A percentile compares a stretch with the other conserved stretches of the same genome.
Conservation (phyloP, 1,139 yeast genomes). For the Yamadazyma conglobata region DNA sequence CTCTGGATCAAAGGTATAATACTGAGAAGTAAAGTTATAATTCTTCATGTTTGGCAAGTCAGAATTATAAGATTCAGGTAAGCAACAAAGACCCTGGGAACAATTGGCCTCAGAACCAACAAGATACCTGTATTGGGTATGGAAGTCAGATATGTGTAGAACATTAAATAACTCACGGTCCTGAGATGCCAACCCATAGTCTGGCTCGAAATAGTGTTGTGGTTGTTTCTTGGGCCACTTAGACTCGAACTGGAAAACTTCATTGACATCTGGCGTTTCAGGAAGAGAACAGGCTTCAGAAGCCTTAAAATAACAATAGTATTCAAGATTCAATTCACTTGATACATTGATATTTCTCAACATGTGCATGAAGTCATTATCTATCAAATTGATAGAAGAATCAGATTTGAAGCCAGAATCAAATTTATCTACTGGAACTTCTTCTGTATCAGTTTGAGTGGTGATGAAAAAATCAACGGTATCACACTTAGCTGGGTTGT, state of each 20-base stretch:
- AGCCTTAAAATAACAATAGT: constrained; percentile 31
- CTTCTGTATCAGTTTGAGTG: constrained; percentile 24
- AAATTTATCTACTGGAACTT: constrained; percentile 17
- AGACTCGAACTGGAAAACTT: constrained; percentile 22
- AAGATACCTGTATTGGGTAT: constrained; percentile 52
- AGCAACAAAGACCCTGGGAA: constrained; percentile 48
- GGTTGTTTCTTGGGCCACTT: constrained; percentile 33
- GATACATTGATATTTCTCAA: constrained; percentile 33
- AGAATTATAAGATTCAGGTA: constrained; percentile 33
- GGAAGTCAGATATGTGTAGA: constrained; percentile 64
- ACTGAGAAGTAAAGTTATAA: constrained; percentile 35
- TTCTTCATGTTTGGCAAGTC: constrained; percentile 21
- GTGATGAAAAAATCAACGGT: constrained; percentile 37
- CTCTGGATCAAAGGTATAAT: constrained; percentile 17
- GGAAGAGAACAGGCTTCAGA: constrained; percentile 27
- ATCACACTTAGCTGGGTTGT: constrained; percentile 31
- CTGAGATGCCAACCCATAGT: constrained; percentile 12
- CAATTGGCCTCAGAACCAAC: constrained; percentile 64
- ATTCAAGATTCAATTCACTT: constrained; percentile 33
- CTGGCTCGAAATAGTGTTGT: constrained; percentile 23
- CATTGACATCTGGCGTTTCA: constrained; percentile 25
- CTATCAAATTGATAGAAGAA: constrained; percentile 31
- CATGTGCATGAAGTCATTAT: constrained; percentile 39
- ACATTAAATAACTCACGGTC: constrained; percentile 47
- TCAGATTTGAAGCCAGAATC: constrained; percentile 23